phyloP scores from a whole-genome alignment of 805 yeast genomes.

The Ogataea ganodermae region DNA sequence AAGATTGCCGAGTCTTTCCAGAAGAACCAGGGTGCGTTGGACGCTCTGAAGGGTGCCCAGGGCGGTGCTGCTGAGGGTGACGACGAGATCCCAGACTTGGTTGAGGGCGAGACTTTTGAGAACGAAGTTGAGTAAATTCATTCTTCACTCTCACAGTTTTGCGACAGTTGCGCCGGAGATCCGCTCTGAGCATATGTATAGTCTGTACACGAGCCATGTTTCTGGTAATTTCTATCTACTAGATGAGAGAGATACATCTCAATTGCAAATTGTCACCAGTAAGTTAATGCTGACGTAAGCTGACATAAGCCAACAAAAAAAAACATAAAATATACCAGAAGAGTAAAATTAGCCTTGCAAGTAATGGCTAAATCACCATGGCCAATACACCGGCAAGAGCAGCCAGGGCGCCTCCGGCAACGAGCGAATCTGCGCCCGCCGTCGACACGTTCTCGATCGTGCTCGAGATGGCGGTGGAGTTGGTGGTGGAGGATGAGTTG shows the following conservation, averaged over 20 bases:
- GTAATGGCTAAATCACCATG: slow-evolving; percentile 9
- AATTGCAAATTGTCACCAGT: slow-evolving; percentile 8
- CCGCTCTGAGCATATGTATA: slow-evolving; percentile 12
- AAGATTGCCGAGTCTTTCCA: slow-evolving; percentile 88
- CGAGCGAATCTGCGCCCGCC: slow-evolving; percentile 12
- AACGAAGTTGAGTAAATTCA: slow-evolving; percentile 42
- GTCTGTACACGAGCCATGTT: background rate
- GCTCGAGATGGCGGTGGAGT: slow-evolving; percentile 9
- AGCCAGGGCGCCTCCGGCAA: slow-evolving; percentile 13
- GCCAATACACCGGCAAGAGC: slow-evolving; percentile 24
- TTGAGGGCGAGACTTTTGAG: slow-evolving; percentile 87
- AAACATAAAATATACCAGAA: background rate
- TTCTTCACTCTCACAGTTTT: background rate
- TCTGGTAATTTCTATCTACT: background rate
- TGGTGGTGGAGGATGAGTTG: slow-evolving; percentile 5
- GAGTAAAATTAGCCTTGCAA: too few relatives aligned
- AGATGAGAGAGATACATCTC: slow-evolving; percentile 3
- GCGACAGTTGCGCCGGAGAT: background rate
- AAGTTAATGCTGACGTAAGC: background rate
- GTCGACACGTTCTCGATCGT: background rate
- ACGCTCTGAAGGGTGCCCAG: slow-evolving; percentile 38
- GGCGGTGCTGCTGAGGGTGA: slow-evolving; percentile 53
- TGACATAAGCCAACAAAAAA: background rate
- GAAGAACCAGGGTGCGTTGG: slow-evolving; percentile 46
- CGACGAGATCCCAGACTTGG: slow-evolving; percentile 75